Conservation (phyloP, 2,329 filamentous ascomycete genomes). For the Phaeosphaeriaceae sp. region DNA sequence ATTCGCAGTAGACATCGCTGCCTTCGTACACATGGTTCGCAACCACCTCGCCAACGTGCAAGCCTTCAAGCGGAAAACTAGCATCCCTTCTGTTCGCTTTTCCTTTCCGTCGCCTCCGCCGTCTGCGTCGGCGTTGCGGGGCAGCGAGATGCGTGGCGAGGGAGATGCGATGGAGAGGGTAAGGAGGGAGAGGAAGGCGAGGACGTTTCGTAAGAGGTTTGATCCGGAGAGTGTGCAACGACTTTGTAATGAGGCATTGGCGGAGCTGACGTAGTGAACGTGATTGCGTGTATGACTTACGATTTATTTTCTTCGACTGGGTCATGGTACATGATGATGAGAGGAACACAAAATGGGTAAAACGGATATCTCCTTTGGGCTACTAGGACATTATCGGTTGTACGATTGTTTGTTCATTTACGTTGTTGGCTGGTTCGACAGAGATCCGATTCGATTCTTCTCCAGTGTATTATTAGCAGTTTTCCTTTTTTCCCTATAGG, state of each 20-base stretch:
- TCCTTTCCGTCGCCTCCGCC: conserved; percentile 17
- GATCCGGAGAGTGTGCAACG: conserved; percentile 32
- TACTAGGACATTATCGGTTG: too few relatives aligned
- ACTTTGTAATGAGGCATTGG: conserved; percentile 38
- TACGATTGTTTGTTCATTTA: too few relatives aligned
- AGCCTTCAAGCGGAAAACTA: conserved; percentile 24
- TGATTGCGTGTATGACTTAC: neutral
- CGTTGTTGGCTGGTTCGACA: too few relatives aligned
- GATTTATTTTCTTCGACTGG: neutral
- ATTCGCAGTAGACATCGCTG: conserved; percentile 32
- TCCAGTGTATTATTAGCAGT: too few relatives aligned
- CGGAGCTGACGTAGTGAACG: conserved; percentile 21
- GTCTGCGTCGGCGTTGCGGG: too few relatives aligned
- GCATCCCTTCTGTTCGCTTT: conserved; percentile 17
- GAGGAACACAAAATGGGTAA: too few relatives aligned
- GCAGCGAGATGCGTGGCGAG: conserved; percentile 4
- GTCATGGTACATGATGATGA: neutral
- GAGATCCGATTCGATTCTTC: too few relatives aligned
- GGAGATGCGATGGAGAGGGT: conserved; percentile 13
- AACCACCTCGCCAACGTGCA: conserved; percentile 36
- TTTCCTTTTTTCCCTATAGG: too few relatives aligned
- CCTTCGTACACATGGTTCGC: conserved; percentile 37
- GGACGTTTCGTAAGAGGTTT: conserved; percentile 36
- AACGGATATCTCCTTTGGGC: too few relatives aligned
- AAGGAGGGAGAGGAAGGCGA: conserved; percentile 19